Base-by-base conservation (phyloP, 2,329 filamentous ascomycete species). In the Colletotrichum tofieldiae region DNA sequence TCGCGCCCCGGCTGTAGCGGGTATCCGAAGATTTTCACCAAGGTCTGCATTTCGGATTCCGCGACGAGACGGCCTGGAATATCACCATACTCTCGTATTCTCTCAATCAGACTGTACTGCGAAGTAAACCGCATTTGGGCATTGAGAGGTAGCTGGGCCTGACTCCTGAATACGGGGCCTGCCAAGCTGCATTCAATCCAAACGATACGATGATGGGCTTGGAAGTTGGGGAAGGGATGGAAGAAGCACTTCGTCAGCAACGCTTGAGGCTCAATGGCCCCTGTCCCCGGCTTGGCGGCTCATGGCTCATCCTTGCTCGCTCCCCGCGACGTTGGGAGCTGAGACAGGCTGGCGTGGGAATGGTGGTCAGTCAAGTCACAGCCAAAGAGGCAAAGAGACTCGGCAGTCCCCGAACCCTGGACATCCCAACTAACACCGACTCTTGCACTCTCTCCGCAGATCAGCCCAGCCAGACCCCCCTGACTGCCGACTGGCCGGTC, bases 361-460 rank as follows among this genome's bases (percentile, higher is more conserved):
- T 72, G 65, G 70, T 64, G 59, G 59, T 35, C 70, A 72, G 70
- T 70, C 70, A 72, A 64, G 60, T 72, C 65, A 64, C 65, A 70
- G 65, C 70, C 45, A 72, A 49, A 52, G 45, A 65, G 54, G 60
- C 65, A 55, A 55, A 16, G 70, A 70, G 59, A 49, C 59, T 69
- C 69, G 69, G 69, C 70, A 64, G 59, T 43, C 65, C 65, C 70
- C 65, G 70, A 72, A 72, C 70, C 70, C 70, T 72, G 70, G 70
- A 70, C 59, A 65, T 72, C 70, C 65, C 54, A 72, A 72, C 65
- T 56, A 56, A 51, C 51, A n/a, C 56, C 65, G 51, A 45, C 51
- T 71, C 37, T 35, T 70, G 37, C 54, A 32, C 54, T 43, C 65
- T 49, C 52, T 63, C 69, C 65, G 59, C 69, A 63, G 65, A 68